A percentile compares a stretch with the other conserved stretches of the same genome.
These are phyloP conservation scores for Porodaedalea pini DNA, from an alignment of 1,284 basidiomycete species.

Conservation along the genomic window DNA sequence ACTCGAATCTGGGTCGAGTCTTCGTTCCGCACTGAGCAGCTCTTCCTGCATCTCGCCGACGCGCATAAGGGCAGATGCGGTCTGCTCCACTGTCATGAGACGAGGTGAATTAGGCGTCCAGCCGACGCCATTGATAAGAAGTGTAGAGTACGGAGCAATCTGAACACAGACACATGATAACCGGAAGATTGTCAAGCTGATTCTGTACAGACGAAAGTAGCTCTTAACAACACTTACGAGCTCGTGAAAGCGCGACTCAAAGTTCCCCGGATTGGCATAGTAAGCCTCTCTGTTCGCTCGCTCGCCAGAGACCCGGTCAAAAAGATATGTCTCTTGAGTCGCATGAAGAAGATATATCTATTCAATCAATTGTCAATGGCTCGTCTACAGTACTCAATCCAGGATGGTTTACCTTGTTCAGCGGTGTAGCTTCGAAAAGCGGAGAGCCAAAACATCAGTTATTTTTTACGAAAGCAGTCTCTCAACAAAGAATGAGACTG, in stretches of 20 bases:
- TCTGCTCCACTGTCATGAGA: conserved; percentile 67
- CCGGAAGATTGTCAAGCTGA: neutral
- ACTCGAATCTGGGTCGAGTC: neutral
- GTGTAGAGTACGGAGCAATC: conserved; percentile 81
- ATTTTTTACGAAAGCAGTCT: neutral
- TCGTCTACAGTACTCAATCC: too few relatives aligned
- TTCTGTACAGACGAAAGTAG: neutral
- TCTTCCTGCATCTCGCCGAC: conserved; percentile 43
- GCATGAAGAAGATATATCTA: conserved; percentile 80
- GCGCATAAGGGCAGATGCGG: conserved; percentile 48
- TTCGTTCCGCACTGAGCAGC: neutral
- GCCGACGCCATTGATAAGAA: conserved; percentile 82
- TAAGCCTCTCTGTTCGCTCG: conserved; percentile 57
- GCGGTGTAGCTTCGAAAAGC: conserved; percentile 46
- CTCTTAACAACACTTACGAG: conserved; percentile 43
- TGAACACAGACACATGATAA: conserved; percentile 28
- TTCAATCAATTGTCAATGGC: neutral
- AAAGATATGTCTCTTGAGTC: conserved; percentile 66
- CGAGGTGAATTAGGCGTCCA: conserved; percentile 79
- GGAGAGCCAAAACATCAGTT: neutral
- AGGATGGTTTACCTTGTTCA: conserved; percentile 40
- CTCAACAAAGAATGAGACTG: conserved; percentile 20
- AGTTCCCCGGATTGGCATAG: conserved; percentile 64
- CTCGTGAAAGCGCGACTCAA: conserved; percentile 64
- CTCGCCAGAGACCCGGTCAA: conserved; percentile 7